Evolutionary conservation across 164 flowering plant species (phyloP).

Genomic region (Dillenia suffruticosa): DNA sequence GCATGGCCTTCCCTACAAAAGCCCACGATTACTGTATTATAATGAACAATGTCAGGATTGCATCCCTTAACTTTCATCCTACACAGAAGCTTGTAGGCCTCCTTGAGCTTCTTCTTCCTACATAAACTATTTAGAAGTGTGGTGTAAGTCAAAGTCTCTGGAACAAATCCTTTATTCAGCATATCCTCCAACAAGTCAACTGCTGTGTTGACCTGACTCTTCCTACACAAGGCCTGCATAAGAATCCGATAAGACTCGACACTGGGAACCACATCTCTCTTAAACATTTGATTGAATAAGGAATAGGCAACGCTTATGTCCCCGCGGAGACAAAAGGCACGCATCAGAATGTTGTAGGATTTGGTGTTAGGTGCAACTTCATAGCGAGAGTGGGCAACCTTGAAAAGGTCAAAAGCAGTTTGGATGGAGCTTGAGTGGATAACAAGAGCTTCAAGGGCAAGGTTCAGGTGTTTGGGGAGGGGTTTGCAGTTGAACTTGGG

Average conservation of each 20-base stretch:
- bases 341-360: conserved; percentile 77
- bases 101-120: conserved; percentile 83
- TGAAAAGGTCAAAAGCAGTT: conserved; percentile 63
- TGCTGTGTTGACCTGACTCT: conserved; percentile 71
- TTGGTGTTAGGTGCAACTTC: conserved; percentile 49
- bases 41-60: conserved; percentile 85
- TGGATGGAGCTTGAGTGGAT: conserved; percentile 38
- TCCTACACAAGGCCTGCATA: conserved; percentile 88
- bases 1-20: conserved; percentile 81
- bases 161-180: conserved; percentile 92
- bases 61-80: conserved; percentile 93
- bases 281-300: conserved; percentile 71
- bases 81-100: conserved; percentile 94
- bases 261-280: conserved; percentile 68
- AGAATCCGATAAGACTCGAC: conserved; percentile 71
- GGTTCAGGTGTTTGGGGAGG: conserved; percentile 52
- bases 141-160: conserved; percentile 70
- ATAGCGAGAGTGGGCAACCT: conserved; percentile 28
- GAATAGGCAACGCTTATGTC: conserved; percentile 64
- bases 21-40: conserved; percentile 74
- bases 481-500: conserved; percentile 58
- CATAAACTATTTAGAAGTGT: conserved; percentile 86
- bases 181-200: conserved; percentile 79
- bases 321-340: conserved; percentile 59
- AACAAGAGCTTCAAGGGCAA: conserved; percentile 48